Evolutionary conservation across 495 filamentous ascomycete species (phyloP), one percentile per base, ranked within the genome.

Genomic region (Talaromyces thailandensis): DNA sequence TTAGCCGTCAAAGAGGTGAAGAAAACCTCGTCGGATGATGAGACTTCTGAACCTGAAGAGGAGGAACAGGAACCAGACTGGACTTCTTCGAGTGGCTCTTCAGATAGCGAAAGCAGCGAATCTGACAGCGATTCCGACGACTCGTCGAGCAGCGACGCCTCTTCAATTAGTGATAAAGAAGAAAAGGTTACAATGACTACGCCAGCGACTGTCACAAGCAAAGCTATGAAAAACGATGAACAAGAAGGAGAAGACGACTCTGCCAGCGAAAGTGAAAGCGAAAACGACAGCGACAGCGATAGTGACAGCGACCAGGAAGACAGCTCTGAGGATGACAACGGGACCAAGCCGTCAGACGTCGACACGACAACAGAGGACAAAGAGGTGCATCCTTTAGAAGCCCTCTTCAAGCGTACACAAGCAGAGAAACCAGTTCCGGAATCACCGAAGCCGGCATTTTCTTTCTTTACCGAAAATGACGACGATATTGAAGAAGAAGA

Each of bases 311-410:
- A 48, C 23, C 25, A 45, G 11, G 57, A 59, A 23, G 37, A 28
- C 24, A 59, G 9, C 57, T 59, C 57, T 16, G 21, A 53, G 23
- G 50, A 16, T 21, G 25, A n/a, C 24, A 26, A 12, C 12, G 25
- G 8, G 14, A 16, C 7, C 25, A 24, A 59, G 8, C 14, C 57
- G 4, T 28, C 57, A 43, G 18, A 25, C 23, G 14, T 14, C 4
- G 25, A 61, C 32, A 24, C 18, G 21, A 23, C 26, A 56, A 26
- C 14, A 7, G 18, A 58, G 28, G 51, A 65, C 18, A 78, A 75
- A 66, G 86, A 88, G 64, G 77, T 94, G 12, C 91, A 96, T 65
- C 93, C 92, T 0, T 77, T 96, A 11, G 93, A 97, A 75, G 89
- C 91, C 0, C 82, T 97, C 7, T 97, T 92, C 79, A 96, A 96